phyloP scores from a whole-genome alignment of 163 green algal genomes.

The Chloromonas sp. region DNA sequence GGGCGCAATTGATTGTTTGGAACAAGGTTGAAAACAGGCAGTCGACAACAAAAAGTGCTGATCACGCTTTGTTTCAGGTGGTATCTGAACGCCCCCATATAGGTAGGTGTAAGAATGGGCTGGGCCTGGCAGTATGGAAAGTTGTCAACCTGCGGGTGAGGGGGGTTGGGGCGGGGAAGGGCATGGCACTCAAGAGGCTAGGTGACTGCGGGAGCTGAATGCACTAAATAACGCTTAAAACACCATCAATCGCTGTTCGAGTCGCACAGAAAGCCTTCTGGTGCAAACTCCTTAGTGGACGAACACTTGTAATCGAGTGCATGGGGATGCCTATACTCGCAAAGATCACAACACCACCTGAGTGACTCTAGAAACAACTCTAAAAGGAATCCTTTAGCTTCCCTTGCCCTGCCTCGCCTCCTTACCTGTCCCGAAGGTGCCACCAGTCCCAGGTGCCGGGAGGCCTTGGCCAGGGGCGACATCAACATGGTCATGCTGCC shows the following conservation, averaged over 20 bases:
- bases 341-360: background rate
- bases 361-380: background rate
- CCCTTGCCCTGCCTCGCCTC: background rate
- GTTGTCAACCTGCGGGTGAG: too few relatives aligned
- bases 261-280: too few relatives aligned
- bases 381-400: background rate
- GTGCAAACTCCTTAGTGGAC: too few relatives aligned
- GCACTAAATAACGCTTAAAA: too few relatives aligned
- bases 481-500: background rate
- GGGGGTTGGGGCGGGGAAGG: background rate
- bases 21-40: background rate
- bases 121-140: too few relatives aligned
- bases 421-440: slow-evolving; percentile 14
- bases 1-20: background rate
- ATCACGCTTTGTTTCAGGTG: background rate
- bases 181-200: background rate
- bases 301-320: too few relatives aligned
- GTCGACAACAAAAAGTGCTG: background rate
- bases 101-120: background rate
- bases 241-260: too few relatives aligned
- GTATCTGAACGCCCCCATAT: background rate
- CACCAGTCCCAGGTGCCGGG: slow-evolving; percentile 9
- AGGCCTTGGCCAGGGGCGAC: background rate
- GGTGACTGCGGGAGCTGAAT: too few relatives aligned
- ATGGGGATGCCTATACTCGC: background rate